Base-by-base conservation (phyloP, 257 asterid genomes). In the Lycium ferocissimum region DNA sequence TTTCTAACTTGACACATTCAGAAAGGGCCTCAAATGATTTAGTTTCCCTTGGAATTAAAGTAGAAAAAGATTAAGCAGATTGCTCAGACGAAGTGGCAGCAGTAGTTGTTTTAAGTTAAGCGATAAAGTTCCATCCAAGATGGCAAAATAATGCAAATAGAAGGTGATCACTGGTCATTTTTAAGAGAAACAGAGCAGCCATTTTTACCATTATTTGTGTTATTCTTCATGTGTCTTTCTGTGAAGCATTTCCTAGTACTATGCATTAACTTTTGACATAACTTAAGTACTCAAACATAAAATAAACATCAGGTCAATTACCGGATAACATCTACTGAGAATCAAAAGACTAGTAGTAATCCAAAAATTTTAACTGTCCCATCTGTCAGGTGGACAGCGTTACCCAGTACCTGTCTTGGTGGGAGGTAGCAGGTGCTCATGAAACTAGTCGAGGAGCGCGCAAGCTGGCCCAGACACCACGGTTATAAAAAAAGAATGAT, bases 171-270 rank as follows among this genome's bases (percentile, higher is more conserved):
- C 13, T 11, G 18, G 37, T 45, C 59, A 45, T 10, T 72, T 11
- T 45, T 58, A 73, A 73, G 40, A 73, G 80, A 73, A 73, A 73
- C 4, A 3, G 80, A 72, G 38, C 80, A 72, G 58, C 38, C 80
- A 45, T 45, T 73, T 72, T 73, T 5, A 20, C 38, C 6, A 54
- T 45, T 73, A 45, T 20, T 73, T 73, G 80, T 45, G 10, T 73
- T 20, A 49, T 1, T 45, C 37, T 73, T 43, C 4, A 73, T 73
- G 59, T 22, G 7, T 73, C 45, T n/a, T 8, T 71, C 35, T 18
- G 35, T 40, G 79, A 43, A 71, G 15, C 35, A 71, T 43, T n/a
- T 73, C 54, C 54, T 43, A 73, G 58, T 26, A 45, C 59, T 72
- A 43, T 9, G 26, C 33, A 71, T 43, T n/a, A 43, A 43, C 10